Percentiles rank a stretch among this genome's conserved stretches.
phyloP scores from a whole-genome alignment of 495 filamentous ascomycete genomes.

The Aspergillus asperescens region DNA sequence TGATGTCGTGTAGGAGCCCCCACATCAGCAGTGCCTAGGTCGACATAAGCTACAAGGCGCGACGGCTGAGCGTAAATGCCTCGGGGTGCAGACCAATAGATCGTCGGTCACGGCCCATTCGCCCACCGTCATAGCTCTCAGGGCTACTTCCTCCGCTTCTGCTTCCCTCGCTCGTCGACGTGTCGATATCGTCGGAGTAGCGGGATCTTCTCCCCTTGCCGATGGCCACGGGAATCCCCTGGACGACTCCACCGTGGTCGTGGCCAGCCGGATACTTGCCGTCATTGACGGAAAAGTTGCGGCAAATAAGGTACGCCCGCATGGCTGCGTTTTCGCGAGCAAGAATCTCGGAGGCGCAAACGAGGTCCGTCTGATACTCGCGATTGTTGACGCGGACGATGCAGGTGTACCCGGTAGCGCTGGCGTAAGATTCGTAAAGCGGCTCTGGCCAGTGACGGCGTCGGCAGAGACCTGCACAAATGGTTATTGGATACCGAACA shows the following conservation, averaged over 20 bases:
- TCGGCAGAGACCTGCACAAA: slow-evolving; percentile 76
- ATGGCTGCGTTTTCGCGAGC: slow-evolving; percentile 94
- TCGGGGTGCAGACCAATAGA: slow-evolving; percentile 11
- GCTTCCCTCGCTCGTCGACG: slow-evolving; percentile 44
- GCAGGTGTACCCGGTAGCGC: slow-evolving; percentile 71
- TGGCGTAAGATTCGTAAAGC: slow-evolving; percentile 71
- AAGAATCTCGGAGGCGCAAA: slow-evolving; percentile 71
- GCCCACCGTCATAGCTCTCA: slow-evolving; percentile 33
- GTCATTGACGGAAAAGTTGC: slow-evolving; percentile 97
- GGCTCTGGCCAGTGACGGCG: slow-evolving; percentile 95
- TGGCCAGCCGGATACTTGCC: slow-evolving; percentile 77
- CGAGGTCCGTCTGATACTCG: slow-evolving; percentile 89
- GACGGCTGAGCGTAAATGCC: slow-evolving; percentile 15
- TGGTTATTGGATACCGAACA: slow-evolving; percentile 17
- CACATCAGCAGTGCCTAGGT: not conserved
- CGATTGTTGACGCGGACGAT: slow-evolving; percentile 92
- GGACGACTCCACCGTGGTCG: slow-evolving; percentile 69
- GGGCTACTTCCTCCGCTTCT: slow-evolving; percentile 55
- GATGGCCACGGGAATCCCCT: slow-evolving; percentile 77
- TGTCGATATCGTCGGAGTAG: slow-evolving; percentile 42
- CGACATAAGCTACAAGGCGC: slow-evolving; percentile 6
- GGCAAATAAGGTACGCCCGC: slow-evolving; percentile 95
- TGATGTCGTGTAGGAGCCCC: not conserved
- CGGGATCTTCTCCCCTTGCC: slow-evolving; percentile 51
- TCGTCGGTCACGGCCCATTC: slow-evolving; percentile 14